Conservation (phyloP, 441 rosid genomes). For the Adansonia grandidieri region DNA sequence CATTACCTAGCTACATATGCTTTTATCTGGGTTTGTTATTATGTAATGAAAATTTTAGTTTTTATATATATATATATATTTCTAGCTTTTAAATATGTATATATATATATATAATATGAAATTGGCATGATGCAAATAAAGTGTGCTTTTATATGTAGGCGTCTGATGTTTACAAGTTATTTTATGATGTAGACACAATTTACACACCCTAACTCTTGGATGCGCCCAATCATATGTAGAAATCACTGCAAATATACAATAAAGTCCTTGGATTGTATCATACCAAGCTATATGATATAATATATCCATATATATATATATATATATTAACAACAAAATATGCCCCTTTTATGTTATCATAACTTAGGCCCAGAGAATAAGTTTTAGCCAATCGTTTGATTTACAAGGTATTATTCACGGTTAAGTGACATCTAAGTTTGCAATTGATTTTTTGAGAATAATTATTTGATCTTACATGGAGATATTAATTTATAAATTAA, state of each 20-base stretch:
- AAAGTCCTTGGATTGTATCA: background rate
- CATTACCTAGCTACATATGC: background rate
- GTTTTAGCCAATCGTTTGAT: no score
- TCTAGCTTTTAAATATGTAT: no score
- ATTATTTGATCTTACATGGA: no score
- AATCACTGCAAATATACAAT: no score
- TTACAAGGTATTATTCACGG: no score
- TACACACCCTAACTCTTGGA: background rate
- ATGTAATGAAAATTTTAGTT: background rate
- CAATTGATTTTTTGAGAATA: no score
- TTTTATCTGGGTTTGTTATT: background rate
- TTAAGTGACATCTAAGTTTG: no score
- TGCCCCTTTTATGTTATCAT: no score
- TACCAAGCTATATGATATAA: background rate
- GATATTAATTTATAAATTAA: no score
- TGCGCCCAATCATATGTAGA: background rate
- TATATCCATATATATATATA: background rate
- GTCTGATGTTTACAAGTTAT: background rate
- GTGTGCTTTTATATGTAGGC: background rate
- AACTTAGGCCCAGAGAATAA: no score
- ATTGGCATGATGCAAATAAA: background rate
- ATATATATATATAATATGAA: background rate
- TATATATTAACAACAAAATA: background rate
- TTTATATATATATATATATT: background rate
- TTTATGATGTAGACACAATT: no score